Evolutionary conservation across 2,329 filamentous ascomycete genomes (phyloP), one percentile per base, ranked within the genome.

Genomic region (Fusarium sp.): DNA sequence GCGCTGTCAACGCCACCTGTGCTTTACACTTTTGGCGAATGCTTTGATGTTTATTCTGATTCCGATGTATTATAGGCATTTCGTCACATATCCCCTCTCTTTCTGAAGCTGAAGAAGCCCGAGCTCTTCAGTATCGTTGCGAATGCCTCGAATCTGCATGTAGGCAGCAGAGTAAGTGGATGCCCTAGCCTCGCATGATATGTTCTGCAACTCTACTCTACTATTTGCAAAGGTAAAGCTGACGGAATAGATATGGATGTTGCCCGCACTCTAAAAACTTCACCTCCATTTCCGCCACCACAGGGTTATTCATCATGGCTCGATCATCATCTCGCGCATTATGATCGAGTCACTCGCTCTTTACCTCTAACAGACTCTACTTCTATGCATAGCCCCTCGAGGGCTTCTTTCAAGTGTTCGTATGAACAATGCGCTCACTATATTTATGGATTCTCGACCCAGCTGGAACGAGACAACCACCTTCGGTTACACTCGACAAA

Each of bases 81-180:
- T 40, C 70, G 26, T 74, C 75, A 47, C 73, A 67, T 64, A 74
- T 84, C 47, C 82, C 83, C 26, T 77, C 81, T 65, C 76, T 87
- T 56, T 88, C 85, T 54, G 84, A 87, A 66, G 80, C 83, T 26
- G 86, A 88, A 75, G 86, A 88, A 75, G 86, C 86, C 28, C 81
- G 86, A 57, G 80, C 82, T 37, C 77, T 88, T 54, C 86, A 88
- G 74, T 86, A 88, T 71, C 83, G 83, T 68, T 88, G 86, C 77
- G 86, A 88, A 77, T 86, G 84, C 74, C 83, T 88, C 56, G 85
- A 88, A 72, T 80, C 80, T 52, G 82, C 82, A 57, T 84, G 85
- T 71, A 74, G 85, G 53, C 75, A 78, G 60, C 73, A 79, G 65
- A 72, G 78, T 80, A 71, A 67, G 73, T 71, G 18, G 20, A 37